Base-by-base conservation (phyloP, 495 filamentous ascomycete genomes). In the Penicillium macrosclerotiorum region DNA sequence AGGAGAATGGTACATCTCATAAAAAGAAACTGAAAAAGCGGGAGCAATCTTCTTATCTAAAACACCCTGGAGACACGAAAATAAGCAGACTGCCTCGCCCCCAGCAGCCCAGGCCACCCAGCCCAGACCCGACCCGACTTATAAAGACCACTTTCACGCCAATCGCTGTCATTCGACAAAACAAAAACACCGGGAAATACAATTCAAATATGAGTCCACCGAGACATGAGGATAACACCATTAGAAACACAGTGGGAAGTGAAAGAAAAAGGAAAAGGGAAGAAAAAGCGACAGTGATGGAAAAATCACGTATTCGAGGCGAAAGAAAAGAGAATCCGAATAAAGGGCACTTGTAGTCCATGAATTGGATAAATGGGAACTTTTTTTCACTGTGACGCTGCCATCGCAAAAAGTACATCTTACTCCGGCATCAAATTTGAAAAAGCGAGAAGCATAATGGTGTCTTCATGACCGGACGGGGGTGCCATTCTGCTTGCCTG, bases 401-500 rank as follows among this genome's bases (percentile, higher is more conserved):
- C n/a, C n/a, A n/a, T n/a, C n/a, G n/a, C 18, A 4, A 22, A 20
- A 14, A 42, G 11, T 22, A n/a, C 5, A 27, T 22, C 23, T 16
- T 32, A 18, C 36, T 26, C 3, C 33, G 16, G 50, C 32, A 34
- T 23, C 26, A 32, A 35, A 22, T 7, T 37, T 34, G 31, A 30
- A 13, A 45, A 47, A 44, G 9, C 9, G 13, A 23, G 12, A 40
- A 38, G n/a, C n/a, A n/a, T 39, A 14, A 27, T 14, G 17, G 34
- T 22, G 12, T 27, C 25, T 23, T 13, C 8, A 49, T 62, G 62
- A 55, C n/a, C 59, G 59, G 9, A 64, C 63, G 38, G 69, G 66
- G 5, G 72, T 75, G 17, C 70, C 72, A 37, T 70, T 77, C 37
- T 63, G 69, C 48, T 68, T 72, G 45, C 58, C 59, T 8, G 71